Evolutionary conservation across 768 basidiomycete genomes (phyloP), one percentile per base, ranked within the genome.

Genomic region (Mycena kentingensis): DNA sequence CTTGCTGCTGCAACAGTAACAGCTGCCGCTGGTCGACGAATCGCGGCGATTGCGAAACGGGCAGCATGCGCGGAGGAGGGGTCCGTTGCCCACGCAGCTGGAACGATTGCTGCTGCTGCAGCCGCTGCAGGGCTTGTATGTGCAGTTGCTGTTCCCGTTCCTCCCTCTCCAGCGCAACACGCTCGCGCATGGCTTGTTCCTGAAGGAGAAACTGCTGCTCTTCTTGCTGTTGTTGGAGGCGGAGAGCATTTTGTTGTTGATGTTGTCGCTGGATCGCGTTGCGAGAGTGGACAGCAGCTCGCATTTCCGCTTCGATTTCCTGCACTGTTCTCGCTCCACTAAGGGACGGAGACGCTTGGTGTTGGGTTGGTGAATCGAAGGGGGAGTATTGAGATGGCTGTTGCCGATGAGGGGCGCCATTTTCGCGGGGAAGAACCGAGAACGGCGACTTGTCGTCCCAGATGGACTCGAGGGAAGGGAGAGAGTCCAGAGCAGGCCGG

Each of bases 301-400:
- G 77, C 88, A 92, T 90, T 67, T 93, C 91, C 3, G 84, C 81
- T 63, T 93, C 91, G 52, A 93, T 85, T 58, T 93, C 91, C 58
- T 89, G 84, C 24, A 93, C 65, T 0, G 89, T 91, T 18, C 83
- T 82, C 10, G 77, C 74, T 29, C 76, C 76, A 60, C 24, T 39
- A 65, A 71, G 52, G 69, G 74, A 22, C 15, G 72, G 65, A 49
- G 65, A 61, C 6, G 64, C 55, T 51, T 69, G 73, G 18, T 75
- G 78, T 45, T 55, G 58, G 18, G 55, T 47, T 4, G 58, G 58
- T 24, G 58, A 60, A 28, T 55, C 54, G 46, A 74, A 73, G 10
- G 72, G 70, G 55, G 80, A 77, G 59, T 74, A 77, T 63, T 74
- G 65, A 38, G 67, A 50, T 44, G 46, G 70, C 54, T 54, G 73